Evolutionary conservation across 768 basidiomycete genomes (phyloP), one percentile per base, ranked within the genome.

Genomic region (Hygrocybe coccinea): DNA sequence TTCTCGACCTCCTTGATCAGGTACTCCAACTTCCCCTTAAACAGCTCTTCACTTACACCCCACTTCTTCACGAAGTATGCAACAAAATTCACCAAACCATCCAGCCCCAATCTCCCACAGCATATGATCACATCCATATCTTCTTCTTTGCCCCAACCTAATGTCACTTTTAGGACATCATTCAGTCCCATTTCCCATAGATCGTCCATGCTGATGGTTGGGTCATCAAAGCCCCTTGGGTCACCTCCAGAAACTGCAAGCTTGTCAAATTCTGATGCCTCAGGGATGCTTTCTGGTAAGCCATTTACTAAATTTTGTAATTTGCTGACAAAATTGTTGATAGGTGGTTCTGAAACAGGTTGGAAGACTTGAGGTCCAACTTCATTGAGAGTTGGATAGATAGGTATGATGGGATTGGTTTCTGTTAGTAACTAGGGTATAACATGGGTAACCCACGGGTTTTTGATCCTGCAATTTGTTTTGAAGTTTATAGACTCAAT

Each of bases 181-280:
- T 68, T 67, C n/a, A 68, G 43, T 2, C 50, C 44, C 17, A 21
- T 51, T 45, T 69, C 66, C 65, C 64, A 69, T 12, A 67, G 55
- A 3, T 67, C 64, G 19, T 65, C 58, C 29, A 29, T 8, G 8
- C 29, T 7, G 51, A 52, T 17, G 22, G 21, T 33, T 0, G 50
- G 47, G 38, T 59, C 43, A 58, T 62, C 60, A 17, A 44, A 49
- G 2, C 21, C 25, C 24, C 4, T 34, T 35, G 58, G 60, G 38
- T 59, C 46, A 9, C 52, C 41, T 15, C 45, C 5, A 33, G 33
- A 52, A 25, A 55, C 25, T 2, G 56, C 57, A 15, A 65, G 54
- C 14, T 15, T 33, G 29, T 62, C 60, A 5, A 4, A 38, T 3
- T 55, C 46, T n/a, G 46, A 33, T 14, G 33, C 64, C 54, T 54